Evolutionary conservation across 306 rosid species (phyloP), one percentile per base, ranked within the genome.

Genomic region (Delonix regia): DNA sequence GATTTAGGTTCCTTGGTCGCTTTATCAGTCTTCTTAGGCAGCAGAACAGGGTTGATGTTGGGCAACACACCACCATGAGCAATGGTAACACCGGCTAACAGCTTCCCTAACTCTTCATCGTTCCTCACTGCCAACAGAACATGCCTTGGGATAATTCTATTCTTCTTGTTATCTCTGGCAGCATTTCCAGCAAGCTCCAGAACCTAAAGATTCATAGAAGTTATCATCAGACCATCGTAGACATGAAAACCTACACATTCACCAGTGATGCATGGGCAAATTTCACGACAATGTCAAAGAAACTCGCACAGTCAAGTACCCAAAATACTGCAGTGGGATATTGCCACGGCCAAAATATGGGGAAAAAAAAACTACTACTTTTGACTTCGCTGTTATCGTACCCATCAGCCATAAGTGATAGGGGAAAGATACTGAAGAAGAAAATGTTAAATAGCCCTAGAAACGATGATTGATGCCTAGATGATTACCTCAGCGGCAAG

Each of bases 161-260:
- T 62, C 77, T 80, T 87, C 71, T 87, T 85, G 80, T 82, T 87
- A 48, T 87, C 88, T 48, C 88, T 80, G 5, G 87, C 88, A 39
- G 88, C 90, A 87, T 87, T 87, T 22, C 88, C 90, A 64, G 90
- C 88, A 63, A 87, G 14, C 69, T 87, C 90, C 87, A 85, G 71
- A 73, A 87, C 88, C 91, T 87, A 81, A n/a, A 19, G n/a, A 41
- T 0, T 0, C 53, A 15, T 0, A 4, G 4, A 15, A 2, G 19
- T 2, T 4, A 15, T 48, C 22, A 15, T 14, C 10, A 61, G 13
- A 28, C 7, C 67, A 16, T 21, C 63, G 7, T 12, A 30, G 6
- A 15, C 19, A 5, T 16, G 19, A 0, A 12, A 48, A 48, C 5
- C 24, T 24, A n/a, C 1, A 18, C 56, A 51, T 51, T 51, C 2